phyloP scores from a whole-genome alignment of 495 filamentous ascomycete genomes.

The Penicillium pulvis region DNA sequence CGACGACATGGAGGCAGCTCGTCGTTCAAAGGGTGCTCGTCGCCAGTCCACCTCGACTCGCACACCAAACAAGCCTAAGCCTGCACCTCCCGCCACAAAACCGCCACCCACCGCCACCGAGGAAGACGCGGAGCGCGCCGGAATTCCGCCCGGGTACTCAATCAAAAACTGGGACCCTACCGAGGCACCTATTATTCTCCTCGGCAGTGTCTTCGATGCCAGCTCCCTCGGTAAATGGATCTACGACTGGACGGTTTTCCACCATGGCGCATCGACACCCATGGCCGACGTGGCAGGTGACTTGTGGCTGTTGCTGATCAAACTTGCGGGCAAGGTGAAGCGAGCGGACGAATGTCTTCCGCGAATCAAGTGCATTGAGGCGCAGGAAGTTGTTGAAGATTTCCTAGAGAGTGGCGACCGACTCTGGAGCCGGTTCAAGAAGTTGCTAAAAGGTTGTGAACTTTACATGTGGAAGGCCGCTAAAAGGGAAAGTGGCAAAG shows the following conservation, averaged over 20 bases:
- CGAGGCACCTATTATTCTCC: constrained; percentile 88
- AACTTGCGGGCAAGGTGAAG: constrained; percentile 95
- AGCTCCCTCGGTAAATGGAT: constrained; percentile 99
- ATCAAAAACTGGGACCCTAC: constrained; percentile 98
- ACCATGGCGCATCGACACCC: constrained; percentile 80
- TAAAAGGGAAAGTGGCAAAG: constrained; percentile 62
- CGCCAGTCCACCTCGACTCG: constrained; percentile 54
- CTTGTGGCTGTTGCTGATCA: constrained; percentile 92
- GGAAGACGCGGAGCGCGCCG: constrained; percentile 75
- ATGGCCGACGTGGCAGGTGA: constrained; percentile 93
- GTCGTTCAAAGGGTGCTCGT: constrained; percentile 43
- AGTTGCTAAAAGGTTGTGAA: constrained; percentile 87
- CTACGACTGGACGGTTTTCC: constrained; percentile 98
- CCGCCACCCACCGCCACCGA: constrained; percentile 75
- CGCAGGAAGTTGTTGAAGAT: constrained; percentile 81
- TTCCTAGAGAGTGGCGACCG: constrained; percentile 92
- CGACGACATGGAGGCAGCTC: constrained; percentile 47
- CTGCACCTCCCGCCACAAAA: constrained; percentile 39
- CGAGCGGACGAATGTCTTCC: constrained; percentile 80
- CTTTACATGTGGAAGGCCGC: constrained; percentile 87
- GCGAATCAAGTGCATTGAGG: constrained; percentile 69
- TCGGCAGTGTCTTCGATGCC: constrained; percentile 96
- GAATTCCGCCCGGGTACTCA: constrained; percentile 89
- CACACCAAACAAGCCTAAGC: constrained; percentile 47
- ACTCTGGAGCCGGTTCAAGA: constrained; percentile 82